phyloP scores from a whole-genome alignment of 306 rosid species.

The Casuarina glauca region DNA sequence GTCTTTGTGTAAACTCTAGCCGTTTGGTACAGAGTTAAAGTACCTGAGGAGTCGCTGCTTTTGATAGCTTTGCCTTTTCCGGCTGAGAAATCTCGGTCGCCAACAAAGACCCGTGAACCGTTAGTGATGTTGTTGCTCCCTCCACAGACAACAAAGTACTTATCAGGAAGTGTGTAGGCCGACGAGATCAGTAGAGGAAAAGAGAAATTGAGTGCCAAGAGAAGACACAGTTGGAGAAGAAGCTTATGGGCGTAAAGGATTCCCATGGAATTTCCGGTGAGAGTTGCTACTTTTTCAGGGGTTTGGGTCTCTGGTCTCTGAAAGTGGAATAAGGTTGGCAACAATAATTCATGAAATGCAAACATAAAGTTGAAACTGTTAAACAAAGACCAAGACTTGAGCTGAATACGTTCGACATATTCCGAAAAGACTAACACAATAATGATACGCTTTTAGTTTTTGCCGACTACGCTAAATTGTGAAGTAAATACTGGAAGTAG shows the following conservation, averaged over 20 bases:
- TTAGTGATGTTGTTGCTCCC: not conserved
- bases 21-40: constrained; percentile 26
- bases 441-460: no score
- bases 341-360: not conserved
- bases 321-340: not conserved
- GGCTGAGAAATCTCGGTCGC: constrained; percentile 2
- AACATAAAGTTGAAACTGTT: not conserved
- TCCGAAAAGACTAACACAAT: no score
- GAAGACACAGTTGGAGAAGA: constrained; percentile 8
- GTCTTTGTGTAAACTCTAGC: constrained; percentile 23
- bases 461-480: no score
- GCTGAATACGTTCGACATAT: no score
- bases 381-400: not conserved
- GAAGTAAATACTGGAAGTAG: no score
- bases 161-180: constrained; percentile 5
- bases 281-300: not conserved
- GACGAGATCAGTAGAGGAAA: constrained; percentile 12
- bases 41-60: not conserved
- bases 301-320: not conserved
- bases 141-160: constrained; percentile 52
- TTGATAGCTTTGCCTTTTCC: not conserved
- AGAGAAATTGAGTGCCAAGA: constrained; percentile 31
- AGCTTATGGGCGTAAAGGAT: not conserved
- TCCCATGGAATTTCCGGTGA: constrained; percentile 9
- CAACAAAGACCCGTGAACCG: not conserved